Evolutionary conservation across 768 basidiomycete species (phyloP).

Genomic region (Rhodosporidiobolus odoratus): DNA sequence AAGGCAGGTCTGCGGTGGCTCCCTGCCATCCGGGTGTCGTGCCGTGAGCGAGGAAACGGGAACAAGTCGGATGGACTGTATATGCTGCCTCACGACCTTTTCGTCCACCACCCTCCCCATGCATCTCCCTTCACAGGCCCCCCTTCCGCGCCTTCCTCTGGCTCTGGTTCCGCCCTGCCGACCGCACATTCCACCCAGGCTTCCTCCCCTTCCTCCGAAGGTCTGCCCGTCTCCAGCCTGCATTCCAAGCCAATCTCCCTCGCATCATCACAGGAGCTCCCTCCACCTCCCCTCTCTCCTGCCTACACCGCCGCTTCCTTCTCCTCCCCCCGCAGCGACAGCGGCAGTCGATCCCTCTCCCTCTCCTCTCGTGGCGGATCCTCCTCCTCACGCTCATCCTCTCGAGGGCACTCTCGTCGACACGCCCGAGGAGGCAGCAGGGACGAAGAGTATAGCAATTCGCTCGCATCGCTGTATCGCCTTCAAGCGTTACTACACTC

Average conservation of each 20-base stretch:
- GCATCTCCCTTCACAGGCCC: neutral
- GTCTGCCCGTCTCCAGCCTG: neutral
- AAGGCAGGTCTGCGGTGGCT: slow-evolving; percentile 26
- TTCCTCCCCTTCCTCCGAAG: neutral
- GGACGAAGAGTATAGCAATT: neutral
- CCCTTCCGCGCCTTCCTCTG: neutral
- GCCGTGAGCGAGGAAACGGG: neutral
- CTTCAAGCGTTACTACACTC: slow-evolving; percentile 10
- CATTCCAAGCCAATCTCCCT: neutral
- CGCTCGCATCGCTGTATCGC: slow-evolving; percentile 6
- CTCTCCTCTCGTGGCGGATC: slow-evolving; percentile 8
- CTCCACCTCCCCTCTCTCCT: slow-evolving; percentile 1
- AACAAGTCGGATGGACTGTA: neutral
- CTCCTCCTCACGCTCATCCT: neutral
- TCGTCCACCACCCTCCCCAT: slow-evolving; percentile 1
- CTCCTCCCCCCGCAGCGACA: neutral
- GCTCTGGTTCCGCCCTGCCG: neutral
- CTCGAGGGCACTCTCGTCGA: neutral
- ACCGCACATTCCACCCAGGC: neutral
- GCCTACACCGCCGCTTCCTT: neutral
- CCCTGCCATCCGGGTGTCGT: neutral
- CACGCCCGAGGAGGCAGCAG: no score
- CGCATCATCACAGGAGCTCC: slow-evolving; percentile 20
- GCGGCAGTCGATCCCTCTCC: slow-evolving; percentile 4
- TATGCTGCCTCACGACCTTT: slow-evolving; percentile 30